Evolutionary conservation across 225 moss, liverwort and hornwort genomes (phyloP).

Genomic region (Bryoerythrophyllum caledonicum): DNA sequence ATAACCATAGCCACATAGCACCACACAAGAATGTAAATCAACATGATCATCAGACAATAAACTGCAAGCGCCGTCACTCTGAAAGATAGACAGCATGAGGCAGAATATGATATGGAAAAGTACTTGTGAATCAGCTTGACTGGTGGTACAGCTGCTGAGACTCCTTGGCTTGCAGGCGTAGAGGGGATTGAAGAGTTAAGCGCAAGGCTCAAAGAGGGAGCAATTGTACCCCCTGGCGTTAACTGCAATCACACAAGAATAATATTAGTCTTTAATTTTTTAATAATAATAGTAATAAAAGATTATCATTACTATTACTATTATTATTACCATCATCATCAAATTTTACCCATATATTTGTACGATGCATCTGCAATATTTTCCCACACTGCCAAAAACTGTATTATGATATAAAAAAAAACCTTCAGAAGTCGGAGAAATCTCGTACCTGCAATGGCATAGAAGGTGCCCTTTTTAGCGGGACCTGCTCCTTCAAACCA

Average conservation of each 20-base stretch:
- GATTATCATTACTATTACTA: too few relatives aligned
- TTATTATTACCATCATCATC: neutral
- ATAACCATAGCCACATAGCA: slow-evolving; percentile 5
- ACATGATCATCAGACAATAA: slow-evolving; percentile 3
- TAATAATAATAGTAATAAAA: too few relatives aligned
- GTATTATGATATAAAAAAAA: neutral
- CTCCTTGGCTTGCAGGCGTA: slow-evolving; percentile 33
- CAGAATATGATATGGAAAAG: slow-evolving; percentile 5
- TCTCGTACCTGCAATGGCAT: slow-evolving; percentile 38
- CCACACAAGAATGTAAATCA: neutral
- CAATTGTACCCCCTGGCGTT: slow-evolving; percentile 16
- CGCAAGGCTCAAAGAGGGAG: slow-evolving; percentile 37
- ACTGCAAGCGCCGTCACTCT: slow-evolving; percentile 1
- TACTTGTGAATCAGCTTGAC: slow-evolving; percentile 44
- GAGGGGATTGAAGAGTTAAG: slow-evolving; percentile 30
- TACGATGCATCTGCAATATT: neutral
- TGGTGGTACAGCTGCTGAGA: slow-evolving; percentile 21
- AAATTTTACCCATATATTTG: neutral
- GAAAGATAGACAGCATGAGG: slow-evolving; percentile 12
- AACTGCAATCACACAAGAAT: slow-evolving; percentile 20
- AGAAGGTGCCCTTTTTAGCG: slow-evolving; percentile 35
- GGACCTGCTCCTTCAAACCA: slow-evolving; percentile 49
- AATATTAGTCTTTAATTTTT: neutral
- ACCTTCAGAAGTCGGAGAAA: neutral
- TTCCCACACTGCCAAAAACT: neutral